Evolutionary conservation across 148 eudicot genomes (phyloP).

Genomic region (Mesembryanthemum crystallinum): DNA sequence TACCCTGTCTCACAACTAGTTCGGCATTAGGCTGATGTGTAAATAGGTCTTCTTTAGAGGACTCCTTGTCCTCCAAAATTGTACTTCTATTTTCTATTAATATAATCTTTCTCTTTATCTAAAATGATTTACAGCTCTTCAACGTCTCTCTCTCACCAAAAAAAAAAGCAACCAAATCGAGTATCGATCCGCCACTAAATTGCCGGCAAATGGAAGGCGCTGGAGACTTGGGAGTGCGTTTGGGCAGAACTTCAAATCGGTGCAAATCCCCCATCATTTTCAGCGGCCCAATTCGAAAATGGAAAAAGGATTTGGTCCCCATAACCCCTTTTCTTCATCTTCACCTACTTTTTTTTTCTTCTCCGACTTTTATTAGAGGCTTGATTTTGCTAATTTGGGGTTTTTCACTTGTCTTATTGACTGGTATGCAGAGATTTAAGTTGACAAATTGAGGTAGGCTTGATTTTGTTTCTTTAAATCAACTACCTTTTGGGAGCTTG

Average conservation of each 20-base stretch:
- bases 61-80: too few relatives aligned
- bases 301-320: conserved; percentile 89
- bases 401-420: neutral
- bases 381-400: conserved; percentile 11
- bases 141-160: too few relatives aligned
- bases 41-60: too few relatives aligned
- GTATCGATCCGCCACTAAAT: conserved; percentile 18
- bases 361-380: neutral
- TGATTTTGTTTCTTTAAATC: neutral
- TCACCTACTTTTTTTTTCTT: conserved; percentile 20
- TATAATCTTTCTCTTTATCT: too few relatives aligned
- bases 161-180: neutral
- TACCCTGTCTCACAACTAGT: too few relatives aligned
- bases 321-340: conserved; percentile 44
- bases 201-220: conserved; percentile 95
- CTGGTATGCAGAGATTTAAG: neutral
- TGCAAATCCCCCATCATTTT: conserved; percentile 69
- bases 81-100: too few relatives aligned
- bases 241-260: conserved; percentile 77
- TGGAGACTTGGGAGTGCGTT: conserved; percentile 76
- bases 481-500: neutral
- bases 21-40: too few relatives aligned
- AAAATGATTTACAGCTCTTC: too few relatives aligned
- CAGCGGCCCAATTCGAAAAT: conserved; percentile 80
- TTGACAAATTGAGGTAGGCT: neutral